Percentiles rank a stretch among this genome's conserved stretches.
phyloP scores from a whole-genome alignment of 2,329 filamentous ascomycete species.

The Teratosphaeria gauchensis region DNA sequence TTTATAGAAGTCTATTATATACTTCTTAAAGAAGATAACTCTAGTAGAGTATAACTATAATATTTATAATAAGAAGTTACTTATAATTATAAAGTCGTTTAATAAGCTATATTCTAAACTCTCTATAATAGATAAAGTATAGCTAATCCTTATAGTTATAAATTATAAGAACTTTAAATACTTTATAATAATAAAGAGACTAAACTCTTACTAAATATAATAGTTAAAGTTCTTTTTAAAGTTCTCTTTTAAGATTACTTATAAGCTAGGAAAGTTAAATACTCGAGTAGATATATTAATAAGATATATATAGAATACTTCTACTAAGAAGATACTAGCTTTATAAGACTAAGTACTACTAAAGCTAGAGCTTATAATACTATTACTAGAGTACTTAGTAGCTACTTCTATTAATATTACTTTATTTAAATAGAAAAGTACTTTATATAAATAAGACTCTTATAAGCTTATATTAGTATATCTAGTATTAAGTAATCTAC shows the following conservation, averaged over 20 bases:
- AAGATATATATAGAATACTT: not conserved
- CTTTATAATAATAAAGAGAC: not conserved
- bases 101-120: not conserved
- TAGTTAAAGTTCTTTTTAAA: not conserved
- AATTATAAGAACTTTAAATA: conserved; percentile 1
- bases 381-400: too few relatives aligned
- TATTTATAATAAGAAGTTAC: not conserved
- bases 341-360: not conserved
- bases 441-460: not conserved
- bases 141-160: not conserved
- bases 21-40: not conserved
- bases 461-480: not conserved
- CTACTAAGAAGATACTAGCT: not conserved
- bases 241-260: not conserved
- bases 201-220: not conserved
- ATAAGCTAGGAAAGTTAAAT: not conserved
- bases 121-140: not conserved
- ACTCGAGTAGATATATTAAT: not conserved
- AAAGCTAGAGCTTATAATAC: not conserved
- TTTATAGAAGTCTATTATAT: not conserved
- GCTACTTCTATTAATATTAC: too few relatives aligned
- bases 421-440: too few relatives aligned
- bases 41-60: not conserved
- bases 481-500: not conserved
- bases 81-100: not conserved